Evolutionary conservation across 2,329 filamentous ascomycete species (phyloP).

Genomic region (Aspergillus hiratsukae): DNA sequence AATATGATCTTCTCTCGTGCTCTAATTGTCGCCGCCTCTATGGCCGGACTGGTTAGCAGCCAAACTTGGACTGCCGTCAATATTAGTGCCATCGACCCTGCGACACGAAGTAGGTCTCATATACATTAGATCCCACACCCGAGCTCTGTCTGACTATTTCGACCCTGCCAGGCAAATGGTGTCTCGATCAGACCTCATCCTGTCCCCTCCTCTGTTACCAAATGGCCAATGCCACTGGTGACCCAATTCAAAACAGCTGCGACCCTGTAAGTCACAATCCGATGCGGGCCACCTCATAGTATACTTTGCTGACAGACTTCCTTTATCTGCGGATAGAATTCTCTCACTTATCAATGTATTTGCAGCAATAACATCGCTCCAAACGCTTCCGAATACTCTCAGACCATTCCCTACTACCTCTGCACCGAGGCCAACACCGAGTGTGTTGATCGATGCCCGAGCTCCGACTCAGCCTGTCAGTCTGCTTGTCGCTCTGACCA

Average conservation of each 20-base stretch:
- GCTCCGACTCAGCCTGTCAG: slow-evolving; percentile 46
- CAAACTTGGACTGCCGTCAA: slow-evolving; percentile 31
- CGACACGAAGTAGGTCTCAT: slow-evolving; percentile 32
- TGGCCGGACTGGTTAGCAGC: slow-evolving; percentile 28
- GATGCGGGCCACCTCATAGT: slow-evolving; percentile 1
- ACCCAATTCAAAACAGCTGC: slow-evolving; percentile 37
- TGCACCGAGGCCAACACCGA: slow-evolving; percentile 56
- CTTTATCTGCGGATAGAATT: slow-evolving; percentile 25
- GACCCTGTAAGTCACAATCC: slow-evolving; percentile 27
- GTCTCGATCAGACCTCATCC: slow-evolving; percentile 36
- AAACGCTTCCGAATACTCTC: slow-evolving; percentile 58
- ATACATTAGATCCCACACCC: background rate
- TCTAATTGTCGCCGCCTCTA: slow-evolving; percentile 30
- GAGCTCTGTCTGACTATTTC: slow-evolving; percentile 3
- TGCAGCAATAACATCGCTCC: slow-evolving; percentile 52
- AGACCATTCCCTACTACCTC: slow-evolving; percentile 60
- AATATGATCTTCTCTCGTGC: slow-evolving; percentile 24
- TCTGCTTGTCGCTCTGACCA: slow-evolving; percentile 49
- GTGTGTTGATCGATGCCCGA: slow-evolving; percentile 49
- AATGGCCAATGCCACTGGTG: slow-evolving; percentile 29
- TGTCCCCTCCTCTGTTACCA: slow-evolving; percentile 46
- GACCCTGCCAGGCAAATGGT: slow-evolving; percentile 38
- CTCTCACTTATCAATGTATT: slow-evolving; percentile 53
- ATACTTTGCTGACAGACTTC: slow-evolving; percentile 3
- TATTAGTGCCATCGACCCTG: slow-evolving; percentile 29